Percentiles rank a stretch among this genome's conserved stretches.
phyloP scores from a whole-genome alignment of 2,329 filamentous ascomycete genomes.

The Pseudogymnoascus sp. region DNA sequence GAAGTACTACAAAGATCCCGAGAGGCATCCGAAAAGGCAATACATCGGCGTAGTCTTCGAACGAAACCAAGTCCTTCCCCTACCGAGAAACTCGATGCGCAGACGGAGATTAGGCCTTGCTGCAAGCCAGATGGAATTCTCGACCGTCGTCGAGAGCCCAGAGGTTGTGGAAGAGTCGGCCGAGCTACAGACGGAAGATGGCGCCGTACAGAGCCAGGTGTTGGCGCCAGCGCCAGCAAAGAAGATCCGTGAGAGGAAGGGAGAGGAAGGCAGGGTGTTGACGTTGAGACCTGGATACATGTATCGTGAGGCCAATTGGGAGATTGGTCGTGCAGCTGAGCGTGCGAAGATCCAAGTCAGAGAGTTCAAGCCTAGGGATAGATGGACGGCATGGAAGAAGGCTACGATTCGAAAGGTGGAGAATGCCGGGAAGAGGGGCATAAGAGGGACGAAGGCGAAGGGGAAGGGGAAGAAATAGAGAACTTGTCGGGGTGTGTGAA shows the following conservation, averaged over 20 bases:
- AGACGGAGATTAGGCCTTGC: slow-evolving; percentile 71
- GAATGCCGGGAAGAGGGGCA: slow-evolving; percentile 46
- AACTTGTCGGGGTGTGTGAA: not conserved
- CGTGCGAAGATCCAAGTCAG: slow-evolving; percentile 50
- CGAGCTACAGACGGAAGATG: slow-evolving; percentile 13
- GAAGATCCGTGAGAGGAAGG: slow-evolving; percentile 24
- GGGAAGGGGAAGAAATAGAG: slow-evolving; percentile 3
- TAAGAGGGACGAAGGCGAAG: slow-evolving; percentile 36
- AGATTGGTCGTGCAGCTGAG: slow-evolving; percentile 59
- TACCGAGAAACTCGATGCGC: slow-evolving; percentile 65
- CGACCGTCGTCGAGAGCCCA: slow-evolving; percentile 14
- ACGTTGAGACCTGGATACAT: slow-evolving; percentile 50
- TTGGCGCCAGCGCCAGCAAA: slow-evolving; percentile 8
- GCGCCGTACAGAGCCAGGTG: slow-evolving; percentile 12
- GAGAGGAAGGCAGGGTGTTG: slow-evolving; percentile 30
- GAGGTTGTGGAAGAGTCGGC: slow-evolving; percentile 10
- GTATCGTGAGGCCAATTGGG: slow-evolving; percentile 60
- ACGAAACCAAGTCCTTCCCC: slow-evolving; percentile 72
- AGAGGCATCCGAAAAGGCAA: slow-evolving; percentile 74
- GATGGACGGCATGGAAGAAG: slow-evolving; percentile 60
- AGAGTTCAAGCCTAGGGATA: slow-evolving; percentile 47
- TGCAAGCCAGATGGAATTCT: slow-evolving; percentile 39
- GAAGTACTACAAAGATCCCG: slow-evolving; percentile 89
- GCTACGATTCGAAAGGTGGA: slow-evolving; percentile 41
- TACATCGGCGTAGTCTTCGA: slow-evolving; percentile 93